Conservation (phyloP, 139 green algal genomes). For the Chlorella sp. region DNA sequence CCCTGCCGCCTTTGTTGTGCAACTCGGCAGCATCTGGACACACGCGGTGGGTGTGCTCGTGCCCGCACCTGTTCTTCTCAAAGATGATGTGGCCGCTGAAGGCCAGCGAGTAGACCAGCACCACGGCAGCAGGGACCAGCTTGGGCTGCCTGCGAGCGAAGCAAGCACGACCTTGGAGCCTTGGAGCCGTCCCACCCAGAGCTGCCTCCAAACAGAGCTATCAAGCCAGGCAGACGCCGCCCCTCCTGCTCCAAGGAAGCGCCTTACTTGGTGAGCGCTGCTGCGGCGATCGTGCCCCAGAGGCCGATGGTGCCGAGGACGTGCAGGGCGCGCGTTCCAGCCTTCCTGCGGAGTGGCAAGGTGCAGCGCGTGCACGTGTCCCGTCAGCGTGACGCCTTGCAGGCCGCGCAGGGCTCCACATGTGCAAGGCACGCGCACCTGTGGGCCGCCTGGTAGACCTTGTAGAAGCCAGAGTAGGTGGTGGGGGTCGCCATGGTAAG, state of each 20-base stretch:
- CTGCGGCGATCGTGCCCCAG: neutral
- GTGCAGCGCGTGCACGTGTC: neutral
- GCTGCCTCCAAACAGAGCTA: too few relatives aligned
- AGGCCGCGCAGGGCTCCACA: too few relatives aligned
- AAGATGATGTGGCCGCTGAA: conserved; percentile 25
- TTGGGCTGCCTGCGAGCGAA: too few relatives aligned
- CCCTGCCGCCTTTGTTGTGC: neutral
- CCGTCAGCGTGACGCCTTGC: too few relatives aligned
- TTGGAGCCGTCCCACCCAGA: too few relatives aligned
- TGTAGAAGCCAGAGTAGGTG: neutral
- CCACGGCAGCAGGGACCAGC: conserved; percentile 11
- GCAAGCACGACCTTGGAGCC: too few relatives aligned
- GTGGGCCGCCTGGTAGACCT: neutral
- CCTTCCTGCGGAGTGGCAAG: neutral
- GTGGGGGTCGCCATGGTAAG: too few relatives aligned
- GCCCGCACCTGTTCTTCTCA: conserved; percentile 22
- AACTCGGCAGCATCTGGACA: neutral
- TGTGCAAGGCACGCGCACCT: too few relatives aligned
- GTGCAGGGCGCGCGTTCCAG: neutral
- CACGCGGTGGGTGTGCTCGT: neutral
- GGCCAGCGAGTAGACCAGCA: conserved; percentile 20
- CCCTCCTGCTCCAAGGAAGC: too few relatives aligned
- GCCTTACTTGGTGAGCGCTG: too few relatives aligned
- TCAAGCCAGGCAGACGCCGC: too few relatives aligned
- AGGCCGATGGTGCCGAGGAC: neutral